Conservation (phyloP, 768 basidiomycete genomes). For the Phanerochaete sordida region DNA sequence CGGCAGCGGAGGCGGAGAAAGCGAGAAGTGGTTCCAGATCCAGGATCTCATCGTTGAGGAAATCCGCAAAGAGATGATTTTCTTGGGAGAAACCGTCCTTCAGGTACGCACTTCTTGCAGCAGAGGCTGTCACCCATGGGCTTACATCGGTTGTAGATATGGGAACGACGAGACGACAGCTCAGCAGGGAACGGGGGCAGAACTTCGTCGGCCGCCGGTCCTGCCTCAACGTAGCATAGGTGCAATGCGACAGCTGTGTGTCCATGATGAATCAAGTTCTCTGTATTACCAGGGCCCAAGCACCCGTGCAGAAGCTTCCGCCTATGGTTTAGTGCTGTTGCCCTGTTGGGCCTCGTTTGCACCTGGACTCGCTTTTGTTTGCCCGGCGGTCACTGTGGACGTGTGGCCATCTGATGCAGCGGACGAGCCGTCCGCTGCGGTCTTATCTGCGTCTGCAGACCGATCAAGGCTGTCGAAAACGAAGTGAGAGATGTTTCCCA, state of each 20-base stretch:
- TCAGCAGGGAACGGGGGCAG: conserved; percentile 6
- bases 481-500: background rate
- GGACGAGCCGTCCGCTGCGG: background rate
- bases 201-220: background rate
- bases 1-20: conserved; percentile 71
- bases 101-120: conserved; percentile 54
- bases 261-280: background rate
- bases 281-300: background rate
- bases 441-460: background rate
- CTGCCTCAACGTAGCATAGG: background rate
- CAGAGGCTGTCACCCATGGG: background rate
- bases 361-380: background rate
- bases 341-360: background rate
- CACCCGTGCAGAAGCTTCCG: background rate
- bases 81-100: conserved; percentile 92
- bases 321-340: background rate
- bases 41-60: conserved; percentile 97
- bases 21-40: conserved; percentile 94
- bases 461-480: conserved; percentile 3
- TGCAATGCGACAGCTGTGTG: background rate
- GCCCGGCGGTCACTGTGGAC: background rate
- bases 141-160: conserved; percentile 18
- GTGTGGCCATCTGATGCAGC: background rate
- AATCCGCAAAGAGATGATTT: conserved; percentile 96
- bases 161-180: conserved; percentile 24